Conservation (phyloP, 306 rosid species). For the Hylodesmum podocarpum region DNA sequence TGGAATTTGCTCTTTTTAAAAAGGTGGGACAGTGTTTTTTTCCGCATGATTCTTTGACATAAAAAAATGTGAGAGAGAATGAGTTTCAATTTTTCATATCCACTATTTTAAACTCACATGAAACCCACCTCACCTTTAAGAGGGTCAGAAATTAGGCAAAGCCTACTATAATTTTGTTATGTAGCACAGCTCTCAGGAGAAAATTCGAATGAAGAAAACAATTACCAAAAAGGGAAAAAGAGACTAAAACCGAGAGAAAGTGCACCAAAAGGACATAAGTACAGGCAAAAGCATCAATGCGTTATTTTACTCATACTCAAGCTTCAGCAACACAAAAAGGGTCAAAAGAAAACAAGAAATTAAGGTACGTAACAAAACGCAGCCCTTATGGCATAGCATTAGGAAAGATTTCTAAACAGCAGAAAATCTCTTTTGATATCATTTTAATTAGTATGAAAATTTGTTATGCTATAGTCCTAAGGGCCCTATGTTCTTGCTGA, state of each 20-base stretch:
- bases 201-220: neutral
- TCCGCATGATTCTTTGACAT: no score
- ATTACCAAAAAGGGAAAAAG: no score
- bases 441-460: conserved; percentile 34
- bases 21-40: no score
- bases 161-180: neutral
- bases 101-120: no score
- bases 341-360: neutral
- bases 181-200: neutral
- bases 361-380: conserved; percentile 20
- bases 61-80: no score
- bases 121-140: no score
- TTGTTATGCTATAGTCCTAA: neutral
- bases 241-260: neutral
- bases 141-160: no score
- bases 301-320: conserved; percentile 32
- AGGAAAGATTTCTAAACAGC: conserved; percentile 25
- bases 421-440: conserved; percentile 37
- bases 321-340: neutral
- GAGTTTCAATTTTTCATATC: no score
- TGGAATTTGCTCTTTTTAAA: no score
- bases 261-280: neutral
- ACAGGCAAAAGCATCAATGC: conserved; percentile 8
- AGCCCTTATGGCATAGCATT: conserved; percentile 7
- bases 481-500: conserved; percentile 19